Conservation (phyloP, 176 grass and related monocot genomes). For the Musa beccarii region DNA sequence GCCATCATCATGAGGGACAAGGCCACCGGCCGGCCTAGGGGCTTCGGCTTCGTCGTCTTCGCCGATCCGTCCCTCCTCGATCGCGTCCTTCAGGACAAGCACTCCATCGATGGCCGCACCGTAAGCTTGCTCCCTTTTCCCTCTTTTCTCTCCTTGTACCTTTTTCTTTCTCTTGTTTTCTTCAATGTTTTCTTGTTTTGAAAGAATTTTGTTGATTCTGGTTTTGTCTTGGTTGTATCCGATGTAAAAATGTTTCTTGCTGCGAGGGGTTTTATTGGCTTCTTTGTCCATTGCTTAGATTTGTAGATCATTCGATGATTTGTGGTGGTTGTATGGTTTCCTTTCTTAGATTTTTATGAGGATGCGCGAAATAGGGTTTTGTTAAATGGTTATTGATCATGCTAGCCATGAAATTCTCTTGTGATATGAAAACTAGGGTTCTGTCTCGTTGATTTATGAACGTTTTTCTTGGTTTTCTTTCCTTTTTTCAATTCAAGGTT, state of each 20-base stretch:
- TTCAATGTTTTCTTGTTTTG: neutral
- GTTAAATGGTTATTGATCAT: neutral
- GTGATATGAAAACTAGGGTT: no score
- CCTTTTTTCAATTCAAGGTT: neutral
- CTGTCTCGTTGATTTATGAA: neutral
- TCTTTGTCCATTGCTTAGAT: neutral
- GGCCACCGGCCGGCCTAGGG: constrained; percentile 6
- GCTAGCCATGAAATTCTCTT: neutral
- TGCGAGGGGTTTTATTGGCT: neutral
- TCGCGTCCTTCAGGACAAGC: constrained; percentile 10
- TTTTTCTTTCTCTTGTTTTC: neutral
- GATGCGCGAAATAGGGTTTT: neutral
- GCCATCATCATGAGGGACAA: constrained; percentile 14
- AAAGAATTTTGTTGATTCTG: neutral
- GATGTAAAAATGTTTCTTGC: neutral
- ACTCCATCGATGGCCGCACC: constrained; percentile 12
- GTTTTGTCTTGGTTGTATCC: neutral
- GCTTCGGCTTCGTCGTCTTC: constrained; percentile 19
- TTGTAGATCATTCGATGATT: neutral
- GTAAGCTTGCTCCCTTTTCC: neutral
- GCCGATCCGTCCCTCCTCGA: constrained; percentile 5
- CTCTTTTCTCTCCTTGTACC: neutral
- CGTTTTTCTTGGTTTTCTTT: neutral
- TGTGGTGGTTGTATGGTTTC: neutral
- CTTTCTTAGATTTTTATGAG: neutral